Evolutionary conservation across 768 basidiomycete genomes (phyloP), one percentile per base, ranked within the genome.

Genomic region (Fomitopsis serialis): DNA sequence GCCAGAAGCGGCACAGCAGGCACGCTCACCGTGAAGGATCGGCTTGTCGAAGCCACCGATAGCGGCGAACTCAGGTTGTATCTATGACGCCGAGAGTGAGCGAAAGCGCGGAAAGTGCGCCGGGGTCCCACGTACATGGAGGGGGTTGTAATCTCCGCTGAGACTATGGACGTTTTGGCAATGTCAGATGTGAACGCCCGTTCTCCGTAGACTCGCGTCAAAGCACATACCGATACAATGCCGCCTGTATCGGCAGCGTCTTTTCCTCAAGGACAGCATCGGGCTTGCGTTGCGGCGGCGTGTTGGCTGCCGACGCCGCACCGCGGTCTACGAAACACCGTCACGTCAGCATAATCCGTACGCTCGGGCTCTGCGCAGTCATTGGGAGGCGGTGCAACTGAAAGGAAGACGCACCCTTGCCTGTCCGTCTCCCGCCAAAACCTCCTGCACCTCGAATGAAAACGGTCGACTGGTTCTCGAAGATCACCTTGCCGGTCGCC

Each of bases 361-460:
- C 44, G 6, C 7, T n/a, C n/a, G n/a, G 15, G 40, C 40, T 42
- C 32, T 49, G 15, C 34, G 17, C 13, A 17, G 37, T 15, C 13
- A 15, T 46, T 7, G 11, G 32, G 48, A 21, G 15, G 50, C 24
- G 17, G 12, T 11, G 21, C 23, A 40, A 29, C 2, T 21, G 25
- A 25, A 11, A 27, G 37, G 29, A 32, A 50, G n/a, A 61, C 78
- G 55, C 62, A 92, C 94, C 91, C 46, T 74, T 82, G 29, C 93
- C 94, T 27, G 69, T 72, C 54, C 91, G 89, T 73, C 89, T 92
- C 17, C 97, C 97, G 2, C 92, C 92, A 68, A 99, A 97, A 0
- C 94, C 95, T n/a, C 97, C 97, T 23, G 90, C 79, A 1, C 94
- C 95, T 52, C 97, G 90, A 57, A 96, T 83, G 69, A 98, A 89